A percentile compares a stretch with the other conserved stretches of the same genome.
Conservation (phyloP, 148 eudicot genomes). For the Spergularia bocconei region DNA sequence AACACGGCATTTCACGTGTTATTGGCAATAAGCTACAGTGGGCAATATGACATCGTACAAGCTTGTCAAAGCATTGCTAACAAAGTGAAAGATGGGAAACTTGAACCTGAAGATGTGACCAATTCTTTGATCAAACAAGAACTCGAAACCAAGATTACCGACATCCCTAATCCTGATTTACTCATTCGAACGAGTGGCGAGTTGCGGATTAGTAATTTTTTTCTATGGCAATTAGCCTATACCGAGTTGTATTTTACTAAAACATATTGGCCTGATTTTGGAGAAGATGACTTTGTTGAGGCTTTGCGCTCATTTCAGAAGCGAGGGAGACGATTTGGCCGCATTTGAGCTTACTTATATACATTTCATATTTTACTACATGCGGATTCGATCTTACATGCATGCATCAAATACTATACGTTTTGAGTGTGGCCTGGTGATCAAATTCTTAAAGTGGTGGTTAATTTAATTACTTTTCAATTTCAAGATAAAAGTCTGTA, state of each 20-base stretch:
- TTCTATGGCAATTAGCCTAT: constrained; percentile 48
- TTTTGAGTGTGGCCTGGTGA: too few species aligned
- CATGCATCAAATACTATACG: too few species aligned
- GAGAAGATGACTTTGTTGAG: constrained; percentile 25
- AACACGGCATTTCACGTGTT: constrained; percentile 12
- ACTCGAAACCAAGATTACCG: constrained; percentile 31
- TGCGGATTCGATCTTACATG: too few species aligned
- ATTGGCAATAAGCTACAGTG: constrained; percentile 27
- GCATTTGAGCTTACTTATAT: too few species aligned
- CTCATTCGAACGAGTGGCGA: constrained; percentile 47
- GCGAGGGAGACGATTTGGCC: constrained; percentile 38
- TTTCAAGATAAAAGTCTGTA: too few species aligned
- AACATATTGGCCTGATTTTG: constrained; percentile 36
- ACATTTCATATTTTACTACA: too few species aligned
- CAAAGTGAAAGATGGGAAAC: constrained; percentile 35
- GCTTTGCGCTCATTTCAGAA: constrained; percentile 35
- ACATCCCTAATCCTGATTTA: constrained; percentile 37
- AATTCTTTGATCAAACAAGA: constrained; percentile 31
- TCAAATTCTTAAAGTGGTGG: too few species aligned
- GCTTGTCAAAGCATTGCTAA: constrained; percentile 35
- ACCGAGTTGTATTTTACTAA: constrained; percentile 34
- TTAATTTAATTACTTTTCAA: too few species aligned
- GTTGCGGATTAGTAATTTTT: constrained; percentile 34
- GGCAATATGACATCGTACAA: constrained; percentile 37
- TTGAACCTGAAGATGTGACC: constrained; percentile 30